These are phyloP conservation scores for Pyrus communis DNA, from an alignment of 306 rosid species.

Conservation along the genomic window DNA sequence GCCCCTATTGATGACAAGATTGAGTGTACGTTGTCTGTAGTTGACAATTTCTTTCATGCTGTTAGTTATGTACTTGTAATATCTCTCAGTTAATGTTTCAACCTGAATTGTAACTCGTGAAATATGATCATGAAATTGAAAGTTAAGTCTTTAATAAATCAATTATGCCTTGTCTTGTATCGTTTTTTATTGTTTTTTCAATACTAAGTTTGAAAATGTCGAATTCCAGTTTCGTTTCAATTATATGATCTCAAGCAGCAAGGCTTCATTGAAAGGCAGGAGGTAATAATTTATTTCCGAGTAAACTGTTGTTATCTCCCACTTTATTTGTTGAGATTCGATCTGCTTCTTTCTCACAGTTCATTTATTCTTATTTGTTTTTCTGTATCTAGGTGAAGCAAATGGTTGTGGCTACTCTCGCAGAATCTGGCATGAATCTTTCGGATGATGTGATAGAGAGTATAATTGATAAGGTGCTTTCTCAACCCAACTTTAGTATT, in stretches of 20 bases:
- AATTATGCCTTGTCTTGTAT: not conserved
- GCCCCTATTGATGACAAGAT: slow-evolving; percentile 94
- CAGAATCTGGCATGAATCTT: slow-evolving; percentile 98
- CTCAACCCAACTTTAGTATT: not conserved
- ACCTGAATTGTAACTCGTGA: not conserved
- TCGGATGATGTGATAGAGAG: slow-evolving; percentile 96
- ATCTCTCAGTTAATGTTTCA: not conserved
- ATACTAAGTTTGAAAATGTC: slow-evolving; percentile 2
- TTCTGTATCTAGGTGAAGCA: slow-evolving; percentile 72
- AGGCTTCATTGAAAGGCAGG: slow-evolving; percentile 94
- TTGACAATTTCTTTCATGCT: not conserved
- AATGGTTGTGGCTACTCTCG: slow-evolving; percentile 99
- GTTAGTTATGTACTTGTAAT: not conserved
- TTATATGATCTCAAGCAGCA: slow-evolving; percentile 98
- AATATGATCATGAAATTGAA: not conserved
- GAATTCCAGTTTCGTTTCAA: slow-evolving; percentile 86
- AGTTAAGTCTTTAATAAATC: not conserved
- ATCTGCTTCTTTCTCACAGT: not conserved
- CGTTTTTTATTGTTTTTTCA: not conserved
- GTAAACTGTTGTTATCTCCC: not conserved
- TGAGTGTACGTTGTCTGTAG: slow-evolving; percentile 52
- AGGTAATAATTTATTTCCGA: slow-evolving; percentile 44
- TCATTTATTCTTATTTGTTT: slow-evolving; percentile 1
- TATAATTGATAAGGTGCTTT: slow-evolving; percentile 86
- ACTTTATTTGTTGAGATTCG: not conserved